A percentile compares a stretch with the other conserved stretches of the same genome.
Conservation (phyloP, 345 rosid genomes). For the Rhodamnia rubescens region DNA sequence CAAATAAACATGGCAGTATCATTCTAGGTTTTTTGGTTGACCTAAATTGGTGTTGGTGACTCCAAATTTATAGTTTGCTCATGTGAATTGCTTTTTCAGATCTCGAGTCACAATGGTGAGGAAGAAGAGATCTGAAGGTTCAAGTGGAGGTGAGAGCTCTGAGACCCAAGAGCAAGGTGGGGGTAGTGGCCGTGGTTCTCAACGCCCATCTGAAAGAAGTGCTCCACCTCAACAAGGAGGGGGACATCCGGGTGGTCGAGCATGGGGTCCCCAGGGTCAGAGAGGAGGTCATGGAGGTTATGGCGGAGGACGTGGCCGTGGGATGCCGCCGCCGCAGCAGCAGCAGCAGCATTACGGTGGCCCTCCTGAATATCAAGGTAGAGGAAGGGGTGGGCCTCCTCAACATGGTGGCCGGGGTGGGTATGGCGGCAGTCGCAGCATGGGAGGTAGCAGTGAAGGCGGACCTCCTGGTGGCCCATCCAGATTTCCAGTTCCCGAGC, state of each 20-base stretch:
- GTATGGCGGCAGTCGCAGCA: constrained; percentile 17
- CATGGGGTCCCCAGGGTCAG: constrained; percentile 42
- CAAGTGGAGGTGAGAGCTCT: constrained; percentile 64
- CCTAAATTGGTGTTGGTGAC: background rate
- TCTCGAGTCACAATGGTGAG: constrained; percentile 29
- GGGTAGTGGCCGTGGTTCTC: constrained; percentile 40
- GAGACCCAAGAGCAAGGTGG: constrained; percentile 38
- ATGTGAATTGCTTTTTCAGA: background rate
- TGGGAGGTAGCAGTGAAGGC: constrained; percentile 32
- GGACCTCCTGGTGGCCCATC: constrained; percentile 41
- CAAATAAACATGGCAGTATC: background rate
- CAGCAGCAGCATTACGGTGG: constrained; percentile 37
- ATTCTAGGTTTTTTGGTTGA: background rate
- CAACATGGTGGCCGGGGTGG: constrained; percentile 36
- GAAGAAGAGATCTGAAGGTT: constrained; percentile 59
- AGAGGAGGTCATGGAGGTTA: constrained; percentile 66
- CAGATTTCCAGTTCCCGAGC: constrained; percentile 79
- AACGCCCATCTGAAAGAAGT: constrained; percentile 29
- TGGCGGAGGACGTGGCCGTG: constrained; percentile 54
- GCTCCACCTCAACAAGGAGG: constrained; percentile 34
- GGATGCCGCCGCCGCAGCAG: constrained; percentile 43
- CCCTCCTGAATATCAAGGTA: constrained; percentile 46
- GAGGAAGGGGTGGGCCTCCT: constrained; percentile 73
- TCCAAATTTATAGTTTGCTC: background rate
- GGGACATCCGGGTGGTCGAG: constrained; percentile 52